phyloP scores from a whole-genome alignment of 805 yeast species.

The Kurtzmaniella cleridarum region DNA sequence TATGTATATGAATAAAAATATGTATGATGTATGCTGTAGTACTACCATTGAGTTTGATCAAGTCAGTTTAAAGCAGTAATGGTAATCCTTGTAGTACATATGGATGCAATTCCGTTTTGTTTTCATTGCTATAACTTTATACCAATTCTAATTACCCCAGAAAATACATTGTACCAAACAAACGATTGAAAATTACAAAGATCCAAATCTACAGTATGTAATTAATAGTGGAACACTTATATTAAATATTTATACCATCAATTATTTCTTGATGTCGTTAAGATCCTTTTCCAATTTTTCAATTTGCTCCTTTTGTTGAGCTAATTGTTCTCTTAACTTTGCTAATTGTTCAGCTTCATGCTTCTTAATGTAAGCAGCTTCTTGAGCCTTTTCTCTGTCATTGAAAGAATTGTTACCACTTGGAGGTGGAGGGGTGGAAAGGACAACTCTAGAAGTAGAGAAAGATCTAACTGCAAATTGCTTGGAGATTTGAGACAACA shows the following conservation, averaged over 20 bases:
- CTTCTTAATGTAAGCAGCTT: conserved; percentile 77
- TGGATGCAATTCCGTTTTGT: too few relatives aligned
- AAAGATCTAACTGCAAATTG: conserved; percentile 25
- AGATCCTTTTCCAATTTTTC: conserved; percentile 46
- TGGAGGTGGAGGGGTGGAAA: conserved; percentile 7
- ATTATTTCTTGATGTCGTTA: conserved; percentile 43
- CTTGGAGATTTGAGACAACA: conserved; percentile 22
- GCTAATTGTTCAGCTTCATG: conserved; percentile 87
- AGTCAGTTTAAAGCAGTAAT: too few relatives aligned
- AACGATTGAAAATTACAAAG: too few relatives aligned
- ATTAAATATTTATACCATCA: not conserved
- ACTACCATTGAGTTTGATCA: too few relatives aligned
- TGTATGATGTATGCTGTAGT: too few relatives aligned
- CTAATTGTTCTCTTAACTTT: conserved; percentile 67
- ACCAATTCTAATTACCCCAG: too few relatives aligned
- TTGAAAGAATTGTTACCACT: conserved; percentile 26
- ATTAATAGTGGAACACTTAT: too few relatives aligned
- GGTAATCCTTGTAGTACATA: too few relatives aligned
- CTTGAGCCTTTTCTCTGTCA: conserved; percentile 92
- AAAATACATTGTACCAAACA: too few relatives aligned
- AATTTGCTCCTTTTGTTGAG: conserved; percentile 62
- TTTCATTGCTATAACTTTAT: too few relatives aligned
- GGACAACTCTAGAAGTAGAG: conserved; percentile 23
- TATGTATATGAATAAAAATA: too few relatives aligned
- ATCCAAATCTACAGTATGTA: too few relatives aligned